phyloP scores from a whole-genome alignment of 306 rosid genomes.

The Dalbergia oliveri region DNA sequence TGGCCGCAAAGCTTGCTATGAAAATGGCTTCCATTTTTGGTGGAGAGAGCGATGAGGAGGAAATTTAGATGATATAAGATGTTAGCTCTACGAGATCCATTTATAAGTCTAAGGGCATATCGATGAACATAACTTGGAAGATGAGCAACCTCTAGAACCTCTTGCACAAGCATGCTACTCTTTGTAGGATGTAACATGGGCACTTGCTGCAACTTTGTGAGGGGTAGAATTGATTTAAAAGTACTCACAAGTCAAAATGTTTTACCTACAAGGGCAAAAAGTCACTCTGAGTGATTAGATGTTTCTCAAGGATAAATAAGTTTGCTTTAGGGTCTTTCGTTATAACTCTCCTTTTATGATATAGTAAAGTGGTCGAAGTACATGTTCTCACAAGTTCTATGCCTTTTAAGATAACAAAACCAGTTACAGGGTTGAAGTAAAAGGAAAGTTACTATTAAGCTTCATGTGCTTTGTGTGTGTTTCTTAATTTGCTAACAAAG shows the following conservation, averaged over 20 bases:
- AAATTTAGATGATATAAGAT: slow-evolving; percentile 34
- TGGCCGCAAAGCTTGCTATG: slow-evolving; percentile 80
- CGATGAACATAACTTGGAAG: not conserved
- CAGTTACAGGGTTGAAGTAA: not conserved
- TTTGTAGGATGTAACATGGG: not conserved
- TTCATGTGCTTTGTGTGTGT: not conserved
- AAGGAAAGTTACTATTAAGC: not conserved
- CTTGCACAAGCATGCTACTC: not conserved
- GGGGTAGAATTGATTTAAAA: not conserved
- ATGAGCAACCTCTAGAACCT: not conserved
- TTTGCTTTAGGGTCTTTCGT: slow-evolving; percentile 6
- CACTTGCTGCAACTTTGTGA: slow-evolving; percentile 30
- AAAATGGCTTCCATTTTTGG: slow-evolving; percentile 80
- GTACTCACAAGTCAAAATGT: not conserved
- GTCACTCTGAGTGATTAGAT: slow-evolving; percentile 10
- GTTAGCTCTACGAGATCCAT: not conserved
- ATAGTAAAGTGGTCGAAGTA: not conserved
- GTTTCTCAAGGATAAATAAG: slow-evolving; percentile 6
- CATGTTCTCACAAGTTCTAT: slow-evolving; percentile 1
- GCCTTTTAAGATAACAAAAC: slow-evolving; percentile 2
- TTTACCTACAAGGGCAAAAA: slow-evolving; percentile 30
- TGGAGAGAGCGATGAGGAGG: slow-evolving; percentile 67
- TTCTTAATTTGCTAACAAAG: slow-evolving; percentile 14
- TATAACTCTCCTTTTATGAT: slow-evolving; percentile 10
- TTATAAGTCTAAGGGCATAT: too few relatives aligned